Base-by-base conservation (phyloP, 495 filamentous ascomycete genomes). In the Physcia stellaris region DNA sequence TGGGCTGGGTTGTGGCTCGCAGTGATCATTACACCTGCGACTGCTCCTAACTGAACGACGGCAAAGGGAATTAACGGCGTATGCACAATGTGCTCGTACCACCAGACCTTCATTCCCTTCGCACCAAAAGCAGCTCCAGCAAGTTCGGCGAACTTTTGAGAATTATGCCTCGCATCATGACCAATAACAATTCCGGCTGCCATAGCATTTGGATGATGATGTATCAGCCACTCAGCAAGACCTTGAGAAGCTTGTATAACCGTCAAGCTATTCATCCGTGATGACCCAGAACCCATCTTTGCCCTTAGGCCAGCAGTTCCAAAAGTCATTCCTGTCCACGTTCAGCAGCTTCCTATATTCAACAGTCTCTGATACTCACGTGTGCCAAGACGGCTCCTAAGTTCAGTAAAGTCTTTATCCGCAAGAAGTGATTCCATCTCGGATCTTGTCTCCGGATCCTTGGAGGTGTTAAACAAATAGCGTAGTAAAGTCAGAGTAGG, bases 231-330 rank as follows among this genome's bases (percentile, higher is more conserved):
- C 40, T 63, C 68, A 13, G 79, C 79, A 15, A 82, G 60, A 1
- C 79, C 79, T 56, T 83, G 79, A 0, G 79, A 79, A 31, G 79
- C 73, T 53, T 82, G 79, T 24, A 83, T 80, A 33, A 83, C 71
- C 0, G 76, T 83, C 37, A 82, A 50, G 17, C 63, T 63, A 53
- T 83, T 84, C 67, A 84, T 76, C 42, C 70, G 73, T 0, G 75
- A 62, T 54, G 80, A 83, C 0, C 79, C 79, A 23, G 77, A 77
- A 41, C 75, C 63, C 79, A 84, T 84, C 24, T 63, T 67, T 32
- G 73, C 76, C 12, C 79, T 68, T 1, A 84, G 62, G 46, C 79
- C 78, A 34, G 79, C 77, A 9, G 79, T 83, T 17, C 79, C 79
- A 43, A 83, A 83, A 37, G 73, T 62, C 47, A 83, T 75, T 32